These are phyloP conservation scores for Agrocybe praecox DNA, from an alignment of 768 basidiomycete species.

Conservation along the genomic window DNA sequence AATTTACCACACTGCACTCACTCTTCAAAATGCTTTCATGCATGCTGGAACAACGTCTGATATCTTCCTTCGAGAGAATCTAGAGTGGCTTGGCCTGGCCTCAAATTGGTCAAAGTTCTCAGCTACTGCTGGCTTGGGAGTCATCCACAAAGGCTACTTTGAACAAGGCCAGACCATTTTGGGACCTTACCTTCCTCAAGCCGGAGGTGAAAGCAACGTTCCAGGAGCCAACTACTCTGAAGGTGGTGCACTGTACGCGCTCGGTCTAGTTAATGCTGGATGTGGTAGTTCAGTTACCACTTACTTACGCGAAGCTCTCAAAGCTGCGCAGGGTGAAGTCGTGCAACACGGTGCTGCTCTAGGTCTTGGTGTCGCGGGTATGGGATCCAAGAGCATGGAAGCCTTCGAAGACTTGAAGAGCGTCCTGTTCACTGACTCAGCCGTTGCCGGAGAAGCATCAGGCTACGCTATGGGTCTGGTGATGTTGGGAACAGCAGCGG, in stretches of 20 bases:
- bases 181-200: conserved; percentile 89
- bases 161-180: conserved; percentile 92
- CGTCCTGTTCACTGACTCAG: conserved; percentile 90
- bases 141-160: conserved; percentile 97
- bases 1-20: conserved; percentile 96
- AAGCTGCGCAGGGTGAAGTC: conserved; percentile 76
- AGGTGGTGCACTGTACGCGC: conserved; percentile 93
- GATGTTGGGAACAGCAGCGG: conserved; percentile 93
- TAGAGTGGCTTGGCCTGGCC: conserved; percentile 95
- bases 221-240: conserved; percentile 88
- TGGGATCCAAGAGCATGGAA: conserved; percentile 88
- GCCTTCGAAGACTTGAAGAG: conserved; percentile 92
- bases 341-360: conserved; percentile 98
- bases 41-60: conserved; percentile 98
- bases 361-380: conserved; percentile 93
- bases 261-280: conserved; percentile 93
- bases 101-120: conserved; percentile 99
- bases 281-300: conserved; percentile 77
- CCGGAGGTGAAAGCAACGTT: conserved; percentile 73
- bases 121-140: conserved; percentile 94
- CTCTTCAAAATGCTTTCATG: conserved; percentile 97
- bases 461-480: conserved; percentile 98
- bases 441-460: conserved; percentile 93
- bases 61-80: conserved; percentile 88
- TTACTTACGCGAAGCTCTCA: conserved; percentile 81